Evolutionary conservation across 2,329 filamentous ascomycete species (phyloP), one percentile per base, ranked within the genome.

Genomic region (Colletotrichum paranaense): DNA sequence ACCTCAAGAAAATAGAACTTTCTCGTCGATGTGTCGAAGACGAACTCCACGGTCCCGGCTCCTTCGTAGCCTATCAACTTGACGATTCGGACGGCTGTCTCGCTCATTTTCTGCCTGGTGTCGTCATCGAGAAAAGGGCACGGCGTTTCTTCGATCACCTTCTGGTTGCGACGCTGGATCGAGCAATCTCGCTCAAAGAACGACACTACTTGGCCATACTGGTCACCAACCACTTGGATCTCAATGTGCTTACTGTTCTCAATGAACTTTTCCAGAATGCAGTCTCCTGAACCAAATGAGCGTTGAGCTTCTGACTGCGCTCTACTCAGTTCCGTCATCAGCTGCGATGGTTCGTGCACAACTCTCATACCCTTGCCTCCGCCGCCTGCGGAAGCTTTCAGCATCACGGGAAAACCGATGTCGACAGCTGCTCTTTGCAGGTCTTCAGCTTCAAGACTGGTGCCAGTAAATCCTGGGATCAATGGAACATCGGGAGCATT

Each of bases 131-230:
- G 38, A 7, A 42, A 42, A 42, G 14, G 14, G 14, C 38, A 42
- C 1, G 81, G 81, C 0, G 77, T 78, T 67, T 85, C 82, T 68
- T 87, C 86, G 9, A 87, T 80, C 6, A 87, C 81, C 69, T 87
- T 87, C 72, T 87, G 85, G 71, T 87, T 81, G 2, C 85, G 78
- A 9, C 85, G 78, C 63, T 87, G 85, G 1, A 87, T 78, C 2
- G 83, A 85, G 66, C 86, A 87, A 42, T 87, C 85, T 9, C 86
- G 77, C 56, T 87, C 85, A 65, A 81, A 80, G 6, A 85, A 72
- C 32, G 78, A 79, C 9, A 82, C 73, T 0, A 84, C 82, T 35
- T 81, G 77, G 1, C 85, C 85, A 19, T 42, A 42, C 38, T 42
- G 38, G 76, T 86, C 82, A 3, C 85, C 84, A 5, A 87, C 46